A percentile compares a stretch with the other conserved stretches of the same genome.
Evolutionary conservation across 2,329 filamentous ascomycete genomes (phyloP).

Genomic region (Trichoderma sp.): DNA sequence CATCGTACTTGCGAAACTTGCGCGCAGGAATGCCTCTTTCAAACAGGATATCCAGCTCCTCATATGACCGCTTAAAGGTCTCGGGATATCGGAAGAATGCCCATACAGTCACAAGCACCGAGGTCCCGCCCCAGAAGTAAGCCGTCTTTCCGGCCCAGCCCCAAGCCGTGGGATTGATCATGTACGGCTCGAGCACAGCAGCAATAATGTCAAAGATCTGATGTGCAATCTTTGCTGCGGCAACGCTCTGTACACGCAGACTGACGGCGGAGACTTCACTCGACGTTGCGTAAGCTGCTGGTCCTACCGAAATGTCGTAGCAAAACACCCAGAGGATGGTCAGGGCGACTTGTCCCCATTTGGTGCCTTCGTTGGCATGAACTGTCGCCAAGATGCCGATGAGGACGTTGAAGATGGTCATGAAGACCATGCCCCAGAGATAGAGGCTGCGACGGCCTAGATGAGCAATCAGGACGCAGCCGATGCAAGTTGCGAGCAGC

Average conservation of each 20-base stretch:
- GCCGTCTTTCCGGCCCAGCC: slow-evolving; percentile 53
- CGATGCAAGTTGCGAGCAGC: slow-evolving; percentile 44
- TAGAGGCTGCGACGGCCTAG: slow-evolving; percentile 52
- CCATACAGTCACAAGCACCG: slow-evolving; percentile 52
- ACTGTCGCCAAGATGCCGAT: slow-evolving; percentile 43
- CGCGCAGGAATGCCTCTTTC: slow-evolving; percentile 39
- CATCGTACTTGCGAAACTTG: slow-evolving; percentile 36
- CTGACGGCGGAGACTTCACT: slow-evolving; percentile 57
- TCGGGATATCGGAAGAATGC: slow-evolving; percentile 56
- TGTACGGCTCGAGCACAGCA: slow-evolving; percentile 42
- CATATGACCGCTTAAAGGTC: slow-evolving; percentile 53
- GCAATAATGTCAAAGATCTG: slow-evolving; percentile 55
- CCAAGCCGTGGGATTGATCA: slow-evolving; percentile 51
- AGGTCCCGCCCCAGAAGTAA: slow-evolving; percentile 52
- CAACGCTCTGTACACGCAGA: slow-evolving; percentile 58
- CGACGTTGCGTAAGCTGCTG: slow-evolving; percentile 55
- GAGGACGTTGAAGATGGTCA: slow-evolving; percentile 41
- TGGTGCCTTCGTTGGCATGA: slow-evolving; percentile 50
- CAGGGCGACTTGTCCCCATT: slow-evolving; percentile 48
- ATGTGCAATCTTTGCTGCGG: slow-evolving; percentile 49
- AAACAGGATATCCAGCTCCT: slow-evolving; percentile 44
- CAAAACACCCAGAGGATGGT: slow-evolving; percentile 47
- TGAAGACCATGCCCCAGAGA: slow-evolving; percentile 45
- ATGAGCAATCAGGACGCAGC: slow-evolving; percentile 46
- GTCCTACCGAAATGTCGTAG: slow-evolving; percentile 57